A percentile compares a stretch with the other conserved stretches of the same genome.
Conservation (phyloP, 495 filamentous ascomycete species). For the Echria macrotheca region DNA sequence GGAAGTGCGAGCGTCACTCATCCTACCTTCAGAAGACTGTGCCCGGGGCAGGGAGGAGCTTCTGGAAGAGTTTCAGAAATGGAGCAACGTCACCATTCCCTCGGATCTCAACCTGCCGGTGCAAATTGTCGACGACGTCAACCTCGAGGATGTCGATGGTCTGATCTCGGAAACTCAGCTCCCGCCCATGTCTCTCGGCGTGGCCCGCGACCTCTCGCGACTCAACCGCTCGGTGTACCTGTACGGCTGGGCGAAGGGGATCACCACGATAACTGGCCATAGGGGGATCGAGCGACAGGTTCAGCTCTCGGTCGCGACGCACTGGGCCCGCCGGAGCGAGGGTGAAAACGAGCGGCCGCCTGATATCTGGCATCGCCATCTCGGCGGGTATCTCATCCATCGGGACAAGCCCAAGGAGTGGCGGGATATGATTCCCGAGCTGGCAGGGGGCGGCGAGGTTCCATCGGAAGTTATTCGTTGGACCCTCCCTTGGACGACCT, state of each 20-base stretch:
- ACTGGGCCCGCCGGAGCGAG: slow-evolving; percentile 14
- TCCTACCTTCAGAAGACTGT: slow-evolving; percentile 19
- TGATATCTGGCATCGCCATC: slow-evolving; percentile 27
- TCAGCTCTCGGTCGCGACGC: slow-evolving; percentile 19
- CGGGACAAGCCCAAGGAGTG: slow-evolving; percentile 31
- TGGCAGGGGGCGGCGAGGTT: slow-evolving; percentile 8
- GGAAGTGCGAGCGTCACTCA: slow-evolving; percentile 26
- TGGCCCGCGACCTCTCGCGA: slow-evolving; percentile 22
- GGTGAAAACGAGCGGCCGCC: slow-evolving; percentile 19
- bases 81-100: slow-evolving; percentile 24
- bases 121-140: slow-evolving; percentile 23
- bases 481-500: slow-evolving; percentile 31
- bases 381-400: slow-evolving; percentile 28
- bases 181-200: slow-evolving; percentile 23
- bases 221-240: slow-evolving; percentile 30
- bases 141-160: slow-evolving; percentile 10
- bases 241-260: slow-evolving; percentile 23
- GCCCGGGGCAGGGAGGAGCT: slow-evolving; percentile 1
- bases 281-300: slow-evolving; percentile 29
- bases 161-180: slow-evolving; percentile 15
- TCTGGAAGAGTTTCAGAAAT: slow-evolving; percentile 15
- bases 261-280: slow-evolving; percentile 28
- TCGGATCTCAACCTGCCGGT: slow-evolving; percentile 24
- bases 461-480: slow-evolving; percentile 22
- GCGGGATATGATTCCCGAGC: slow-evolving; percentile 15